These are phyloP conservation scores for Salicornia ramosissima DNA, from an alignment of 148 eudicot genomes.

Conservation along the genomic window DNA sequence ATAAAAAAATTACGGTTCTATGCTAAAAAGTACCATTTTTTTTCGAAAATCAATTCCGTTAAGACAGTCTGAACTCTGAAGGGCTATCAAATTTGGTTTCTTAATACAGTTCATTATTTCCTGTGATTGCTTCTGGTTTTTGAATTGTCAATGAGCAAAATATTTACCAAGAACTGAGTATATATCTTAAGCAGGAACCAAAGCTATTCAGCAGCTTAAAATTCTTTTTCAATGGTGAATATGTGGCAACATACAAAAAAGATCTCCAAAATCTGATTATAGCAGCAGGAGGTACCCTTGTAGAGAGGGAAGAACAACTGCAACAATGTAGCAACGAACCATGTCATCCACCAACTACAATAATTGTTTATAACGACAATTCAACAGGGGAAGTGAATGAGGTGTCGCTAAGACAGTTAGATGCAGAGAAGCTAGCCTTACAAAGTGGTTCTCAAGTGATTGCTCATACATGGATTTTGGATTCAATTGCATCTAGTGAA, in stretches of 20 bases:
- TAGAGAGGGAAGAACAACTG: slow-evolving; percentile 39
- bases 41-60: no score
- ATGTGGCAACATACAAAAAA: slow-evolving; percentile 44
- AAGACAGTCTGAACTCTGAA: no score
- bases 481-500: slow-evolving; percentile 62
- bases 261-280: slow-evolving; percentile 53
- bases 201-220: slow-evolving; percentile 60
- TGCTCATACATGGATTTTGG: slow-evolving; percentile 78
- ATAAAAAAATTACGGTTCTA: no score
- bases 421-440: slow-evolving; percentile 42
- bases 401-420: slow-evolving; percentile 29
- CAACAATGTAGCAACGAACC: slow-evolving; percentile 17
- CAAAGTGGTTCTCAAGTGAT: slow-evolving; percentile 40
- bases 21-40: no score
- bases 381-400: not conserved
- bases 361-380: slow-evolving; percentile 57
- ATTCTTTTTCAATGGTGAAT: slow-evolving; percentile 62
- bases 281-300: slow-evolving; percentile 61
- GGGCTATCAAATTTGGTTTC: no score
- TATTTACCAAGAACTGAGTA: no score
- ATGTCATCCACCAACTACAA: slow-evolving; percentile 8
- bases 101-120: no score
- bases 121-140: no score
- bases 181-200: slow-evolving; percentile 44
- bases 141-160: no score